Conservation (phyloP, 2,329 filamentous ascomycete genomes). For the Exophiala sideris region DNA sequence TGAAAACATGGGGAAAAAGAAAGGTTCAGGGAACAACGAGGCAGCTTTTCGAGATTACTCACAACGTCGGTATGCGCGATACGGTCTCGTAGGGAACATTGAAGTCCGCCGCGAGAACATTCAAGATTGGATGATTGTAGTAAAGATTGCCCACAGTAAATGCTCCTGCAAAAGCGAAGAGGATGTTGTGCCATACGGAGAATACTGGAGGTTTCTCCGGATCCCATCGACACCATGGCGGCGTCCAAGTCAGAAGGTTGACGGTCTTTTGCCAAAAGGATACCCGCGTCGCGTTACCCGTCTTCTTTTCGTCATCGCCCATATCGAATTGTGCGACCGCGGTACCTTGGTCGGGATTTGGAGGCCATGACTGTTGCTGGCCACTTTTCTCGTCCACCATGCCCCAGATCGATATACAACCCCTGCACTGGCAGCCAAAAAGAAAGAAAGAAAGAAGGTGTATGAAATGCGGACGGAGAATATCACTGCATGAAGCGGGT, state of each 20-base stretch:
- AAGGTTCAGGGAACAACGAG: no score
- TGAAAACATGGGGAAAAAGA: no score
- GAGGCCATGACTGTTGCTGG: slow-evolving; percentile 5
- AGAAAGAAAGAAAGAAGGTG: no score
- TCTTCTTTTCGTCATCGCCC: slow-evolving; percentile 9
- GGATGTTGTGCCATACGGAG: slow-evolving; percentile 63
- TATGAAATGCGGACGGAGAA: no score
- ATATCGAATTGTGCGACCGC: slow-evolving; percentile 3
- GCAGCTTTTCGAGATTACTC: no score
- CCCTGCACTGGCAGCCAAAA: no score
- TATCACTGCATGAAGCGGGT: no score
- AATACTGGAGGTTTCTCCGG: slow-evolving; percentile 64
- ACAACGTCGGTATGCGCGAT: slow-evolving; percentile 67
- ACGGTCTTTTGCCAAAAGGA: slow-evolving; percentile 6
- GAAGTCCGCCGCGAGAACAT: slow-evolving; percentile 70
- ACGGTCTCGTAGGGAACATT: slow-evolving; percentile 66
- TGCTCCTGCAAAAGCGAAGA: slow-evolving; percentile 41
- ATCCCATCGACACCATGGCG: slow-evolving; percentile 66
- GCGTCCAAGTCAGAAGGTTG: slow-evolving; percentile 50
- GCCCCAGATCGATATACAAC: neutral
- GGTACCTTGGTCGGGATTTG: neutral
- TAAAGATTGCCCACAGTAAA: slow-evolving; percentile 79
- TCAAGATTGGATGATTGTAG: slow-evolving; percentile 65
- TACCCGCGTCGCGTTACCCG: neutral
- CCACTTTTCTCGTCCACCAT: slow-evolving; percentile 15